Base-by-base conservation (phyloP, 228 moss, liverwort and hornwort genomes). In the Sphagnum fallax region DNA sequence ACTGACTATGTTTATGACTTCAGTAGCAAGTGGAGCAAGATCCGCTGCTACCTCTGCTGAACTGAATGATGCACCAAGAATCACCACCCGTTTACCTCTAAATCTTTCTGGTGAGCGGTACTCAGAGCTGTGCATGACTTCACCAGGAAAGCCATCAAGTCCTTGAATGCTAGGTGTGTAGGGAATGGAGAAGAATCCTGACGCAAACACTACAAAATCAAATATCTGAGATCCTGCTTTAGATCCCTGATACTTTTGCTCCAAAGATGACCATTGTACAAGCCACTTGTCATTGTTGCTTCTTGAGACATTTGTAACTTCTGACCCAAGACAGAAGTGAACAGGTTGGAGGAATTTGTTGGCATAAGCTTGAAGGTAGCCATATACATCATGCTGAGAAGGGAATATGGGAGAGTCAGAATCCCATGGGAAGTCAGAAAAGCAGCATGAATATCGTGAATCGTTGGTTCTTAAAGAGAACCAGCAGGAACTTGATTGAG, bases 361-460 rank as follows among this genome's bases (percentile, higher is more conserved):
- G 53, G 74, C 15, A 10, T 74, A 74, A 4, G 52, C 69, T 47
- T 68, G 62, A 8, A 74, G 63, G 64, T 74, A 74, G 48, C 18
- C 63, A 49, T 5, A 69, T 62, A 74, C 55, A 52, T 74, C 69
- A 16, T 49, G 55, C 74, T 69, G 74, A 5, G 74, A 68, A 58
- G 74, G 74, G 53, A 74, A 74, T 11, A 69, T 52, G 16, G 74
- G 74, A 6, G 53, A 32, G 13, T 52, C 49, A 50, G 51, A 67
- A 13, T 74, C 74, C 74, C 74, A 74, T 4, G 74, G 74, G 49
- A 69, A 74, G 55, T 74, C 74, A 16, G 74, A 74, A 51, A 74
- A 74, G 48, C 69, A 69, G 74, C 74, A 68, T 0, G 57, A 8
- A 18, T 68, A 53, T 9, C 69, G 63, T 16, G 74, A 74, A 15